A percentile compares a stretch with the other conserved stretches of the same genome.
These are phyloP conservation scores for Cordyceps pruinosa DNA, from an alignment of 2,329 filamentous ascomycete species.

Conservation along the genomic window DNA sequence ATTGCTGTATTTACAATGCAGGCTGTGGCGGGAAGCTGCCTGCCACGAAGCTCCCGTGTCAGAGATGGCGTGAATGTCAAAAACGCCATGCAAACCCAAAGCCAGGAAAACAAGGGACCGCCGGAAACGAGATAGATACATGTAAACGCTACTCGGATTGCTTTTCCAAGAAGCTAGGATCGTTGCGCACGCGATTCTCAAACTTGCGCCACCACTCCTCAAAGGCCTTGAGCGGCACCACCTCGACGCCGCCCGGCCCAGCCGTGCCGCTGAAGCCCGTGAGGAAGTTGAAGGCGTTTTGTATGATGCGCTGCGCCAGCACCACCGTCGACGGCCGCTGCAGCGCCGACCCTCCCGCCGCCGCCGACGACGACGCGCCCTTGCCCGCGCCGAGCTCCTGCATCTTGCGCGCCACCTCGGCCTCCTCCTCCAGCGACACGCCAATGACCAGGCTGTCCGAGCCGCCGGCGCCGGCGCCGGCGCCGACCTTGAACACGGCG, in stretches of 20 bases:
- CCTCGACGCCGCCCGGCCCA: constrained; percentile 61
- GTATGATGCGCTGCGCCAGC: constrained; percentile 87
- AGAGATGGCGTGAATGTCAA: too few species aligned
- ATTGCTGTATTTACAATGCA: constrained; percentile 4
- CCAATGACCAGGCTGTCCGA: constrained; percentile 59
- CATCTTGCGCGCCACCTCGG: constrained; percentile 63
- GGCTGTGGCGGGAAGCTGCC: too few species aligned
- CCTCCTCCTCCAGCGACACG: constrained; percentile 71
- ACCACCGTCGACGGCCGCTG: constrained; percentile 59
- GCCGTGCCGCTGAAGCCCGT: constrained; percentile 71
- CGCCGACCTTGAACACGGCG: constrained; percentile 74
- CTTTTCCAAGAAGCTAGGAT: constrained; percentile 83
- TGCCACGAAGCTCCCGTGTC: too few species aligned
- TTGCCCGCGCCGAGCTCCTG: constrained; percentile 44
- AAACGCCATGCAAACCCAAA: background rate
- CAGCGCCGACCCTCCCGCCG: constrained; percentile 18
- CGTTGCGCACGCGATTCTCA: constrained; percentile 74
- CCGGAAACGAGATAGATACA: background rate
- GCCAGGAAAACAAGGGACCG: background rate
- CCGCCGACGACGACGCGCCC: constrained; percentile 10
- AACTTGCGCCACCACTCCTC: constrained; percentile 98
- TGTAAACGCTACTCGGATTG: constrained; percentile 21
- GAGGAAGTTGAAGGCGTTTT: constrained; percentile 95
- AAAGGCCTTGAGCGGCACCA: constrained; percentile 90
- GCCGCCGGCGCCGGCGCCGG: background rate